Evolutionary conservation across 1,284 basidiomycete genomes (phyloP).

Genomic region (Porphyrellus sp.): DNA sequence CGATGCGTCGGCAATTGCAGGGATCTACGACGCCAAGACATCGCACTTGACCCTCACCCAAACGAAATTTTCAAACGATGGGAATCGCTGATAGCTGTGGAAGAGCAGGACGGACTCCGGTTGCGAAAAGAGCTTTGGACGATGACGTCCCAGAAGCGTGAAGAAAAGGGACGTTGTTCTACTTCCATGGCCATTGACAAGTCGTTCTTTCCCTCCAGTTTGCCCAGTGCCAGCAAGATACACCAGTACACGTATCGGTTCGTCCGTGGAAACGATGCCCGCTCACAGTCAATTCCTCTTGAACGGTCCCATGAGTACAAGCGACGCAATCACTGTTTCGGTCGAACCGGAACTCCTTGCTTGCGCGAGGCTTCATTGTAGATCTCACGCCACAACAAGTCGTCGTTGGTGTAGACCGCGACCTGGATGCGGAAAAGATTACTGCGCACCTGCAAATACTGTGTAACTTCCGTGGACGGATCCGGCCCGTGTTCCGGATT

Average conservation of each 20-base stretch:
- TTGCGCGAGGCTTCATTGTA: constrained; percentile 83
- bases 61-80: constrained; percentile 84
- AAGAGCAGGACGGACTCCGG: constrained; percentile 83
- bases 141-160: constrained; percentile 76
- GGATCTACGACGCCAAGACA: constrained; percentile 77
- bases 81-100: constrained; percentile 84
- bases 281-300: constrained; percentile 46
- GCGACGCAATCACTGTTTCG: constrained; percentile 84
- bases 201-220: constrained; percentile 26
- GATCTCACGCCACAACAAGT: constrained; percentile 65
- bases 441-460: constrained; percentile 21
- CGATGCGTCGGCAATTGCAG: constrained; percentile 64
- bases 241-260: constrained; percentile 66
- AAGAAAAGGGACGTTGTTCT: constrained; percentile 79
- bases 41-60: constrained; percentile 73
- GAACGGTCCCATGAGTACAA: constrained; percentile 72
- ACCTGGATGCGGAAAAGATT: constrained; percentile 58
- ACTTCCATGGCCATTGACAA: constrained; percentile 69
- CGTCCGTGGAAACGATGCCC: constrained; percentile 37
- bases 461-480: constrained; percentile 11
- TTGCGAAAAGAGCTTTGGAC: constrained; percentile 95
- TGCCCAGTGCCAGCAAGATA: constrained; percentile 41
- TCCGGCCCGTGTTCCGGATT: constrained; percentile 67
- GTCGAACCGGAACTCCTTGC: constrained; percentile 81
- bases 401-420: constrained; percentile 79